Evolutionary conservation across 331 rosid species (phyloP).

Genomic region (Arachis monticola): DNA sequence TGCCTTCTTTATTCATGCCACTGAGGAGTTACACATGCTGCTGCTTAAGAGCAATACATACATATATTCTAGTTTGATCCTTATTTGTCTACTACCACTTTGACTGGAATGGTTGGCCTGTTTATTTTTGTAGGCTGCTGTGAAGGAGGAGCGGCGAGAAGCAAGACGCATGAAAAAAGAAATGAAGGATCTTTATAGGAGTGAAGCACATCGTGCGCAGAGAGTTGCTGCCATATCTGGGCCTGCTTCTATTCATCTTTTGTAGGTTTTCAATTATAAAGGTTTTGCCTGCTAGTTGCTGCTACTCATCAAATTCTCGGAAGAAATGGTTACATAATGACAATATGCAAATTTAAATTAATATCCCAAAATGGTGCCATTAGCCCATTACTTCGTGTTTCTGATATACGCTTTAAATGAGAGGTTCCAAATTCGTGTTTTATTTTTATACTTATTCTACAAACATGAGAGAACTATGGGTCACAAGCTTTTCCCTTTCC

Average conservation of each 20-base stretch:
- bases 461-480: not conserved
- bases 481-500: constrained; percentile 1
- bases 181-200: constrained; percentile 73
- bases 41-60: not conserved
- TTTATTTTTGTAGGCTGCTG: constrained; percentile 59
- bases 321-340: too few relatives aligned
- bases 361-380: not conserved
- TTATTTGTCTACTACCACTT: not conserved
- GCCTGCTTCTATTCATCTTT: constrained; percentile 75
- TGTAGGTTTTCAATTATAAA: constrained; percentile 51
- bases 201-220: constrained; percentile 83
- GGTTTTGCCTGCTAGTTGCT: not conserved
- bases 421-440: too few relatives aligned
- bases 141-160: constrained; percentile 82
- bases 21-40: not conserved
- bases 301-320: too few relatives aligned
- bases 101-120: constrained; percentile 13
- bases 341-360: not conserved
- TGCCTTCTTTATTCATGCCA: constrained; percentile 15
- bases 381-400: not conserved
- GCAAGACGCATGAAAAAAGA: constrained; percentile 85
- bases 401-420: not conserved
- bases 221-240: constrained; percentile 80
- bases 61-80: not conserved
- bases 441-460: too few relatives aligned